These are phyloP conservation scores for Alternaria angustiovoidea DNA, from an alignment of 2,329 filamentous ascomycete species.

Conservation along the genomic window DNA sequence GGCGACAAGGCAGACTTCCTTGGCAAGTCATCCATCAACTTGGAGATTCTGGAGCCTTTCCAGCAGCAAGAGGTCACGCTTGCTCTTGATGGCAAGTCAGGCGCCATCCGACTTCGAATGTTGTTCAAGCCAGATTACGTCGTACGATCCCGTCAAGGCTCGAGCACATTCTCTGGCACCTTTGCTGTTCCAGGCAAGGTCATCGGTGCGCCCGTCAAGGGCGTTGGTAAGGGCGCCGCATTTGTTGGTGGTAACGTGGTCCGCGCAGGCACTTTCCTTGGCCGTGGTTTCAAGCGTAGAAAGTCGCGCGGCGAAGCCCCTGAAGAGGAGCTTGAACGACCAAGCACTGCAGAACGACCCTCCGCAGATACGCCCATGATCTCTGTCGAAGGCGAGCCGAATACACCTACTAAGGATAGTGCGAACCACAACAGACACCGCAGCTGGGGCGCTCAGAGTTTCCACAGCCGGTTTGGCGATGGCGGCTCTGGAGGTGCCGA, in stretches of 20 bases:
- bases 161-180: slow-evolving; percentile 90
- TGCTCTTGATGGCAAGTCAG: slow-evolving; percentile 86
- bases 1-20: slow-evolving; percentile 92
- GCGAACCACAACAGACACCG: slow-evolving; percentile 46
- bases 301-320: slow-evolving; percentile 63
- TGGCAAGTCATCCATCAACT: slow-evolving; percentile 77
- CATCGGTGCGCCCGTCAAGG: slow-evolving; percentile 94
- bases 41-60: slow-evolving; percentile 86
- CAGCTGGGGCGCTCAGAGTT: slow-evolving; percentile 53
- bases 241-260: slow-evolving; percentile 80
- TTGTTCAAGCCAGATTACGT: slow-evolving; percentile 95
- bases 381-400: slow-evolving; percentile 39
- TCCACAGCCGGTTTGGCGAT: slow-evolving; percentile 43
- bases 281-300: slow-evolving; percentile 79
- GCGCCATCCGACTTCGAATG: slow-evolving; percentile 80
- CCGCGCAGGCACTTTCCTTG: slow-evolving; percentile 89
- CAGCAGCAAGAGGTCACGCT: slow-evolving; percentile 77
- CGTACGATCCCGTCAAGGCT: slow-evolving; percentile 83
- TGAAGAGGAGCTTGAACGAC: slow-evolving; percentile 52
- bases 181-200: slow-evolving; percentile 89
- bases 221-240: slow-evolving; percentile 77
- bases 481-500: slow-evolving; percentile 62
- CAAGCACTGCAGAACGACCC: slow-evolving; percentile 54
- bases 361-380: slow-evolving; percentile 42
- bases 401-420: slow-evolving; percentile 17